Conservation (phyloP, 257 asterid genomes). For the Solanum chiquidenum region DNA sequence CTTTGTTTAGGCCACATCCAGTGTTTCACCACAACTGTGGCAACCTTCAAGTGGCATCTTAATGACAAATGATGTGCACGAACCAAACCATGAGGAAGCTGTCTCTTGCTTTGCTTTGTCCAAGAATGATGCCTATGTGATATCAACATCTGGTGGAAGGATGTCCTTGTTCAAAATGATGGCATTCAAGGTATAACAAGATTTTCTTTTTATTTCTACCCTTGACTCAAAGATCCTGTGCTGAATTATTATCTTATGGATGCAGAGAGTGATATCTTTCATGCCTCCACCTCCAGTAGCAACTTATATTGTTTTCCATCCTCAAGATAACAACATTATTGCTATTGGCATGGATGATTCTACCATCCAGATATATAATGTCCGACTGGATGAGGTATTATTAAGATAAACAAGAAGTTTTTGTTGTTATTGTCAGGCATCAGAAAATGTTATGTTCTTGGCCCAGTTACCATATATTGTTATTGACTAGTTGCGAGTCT, state of each 20-base stretch:
- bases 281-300: conserved; percentile 70
- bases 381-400: conserved; percentile 45
- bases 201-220: not conserved
- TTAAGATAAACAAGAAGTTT: not conserved
- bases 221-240: not conserved
- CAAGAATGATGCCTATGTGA: conserved; percentile 51
- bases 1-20: conserved; percentile 32
- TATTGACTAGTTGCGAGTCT: not conserved
- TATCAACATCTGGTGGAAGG: conserved; percentile 60
- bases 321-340: conserved; percentile 50
- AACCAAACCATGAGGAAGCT: conserved; percentile 39
- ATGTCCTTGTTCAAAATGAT: conserved; percentile 52
- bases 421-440: not conserved
- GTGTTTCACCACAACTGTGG: conserved; percentile 39
- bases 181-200: conserved; percentile 38
- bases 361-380: conserved; percentile 45
- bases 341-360: conserved; percentile 64
- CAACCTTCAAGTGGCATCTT: conserved; percentile 45
- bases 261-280: conserved; percentile 48
- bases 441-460: not conserved
- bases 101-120: conserved; percentile 54
- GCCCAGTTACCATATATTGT: not conserved
- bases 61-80: conserved; percentile 39
- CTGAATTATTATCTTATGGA: not conserved
- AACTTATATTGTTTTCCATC: conserved; percentile 47